Percentiles rank a stretch among this genome's conserved stretches.
phyloP scores from a whole-genome alignment of 306 rosid genomes.

The Quercus bicolor region DNA sequence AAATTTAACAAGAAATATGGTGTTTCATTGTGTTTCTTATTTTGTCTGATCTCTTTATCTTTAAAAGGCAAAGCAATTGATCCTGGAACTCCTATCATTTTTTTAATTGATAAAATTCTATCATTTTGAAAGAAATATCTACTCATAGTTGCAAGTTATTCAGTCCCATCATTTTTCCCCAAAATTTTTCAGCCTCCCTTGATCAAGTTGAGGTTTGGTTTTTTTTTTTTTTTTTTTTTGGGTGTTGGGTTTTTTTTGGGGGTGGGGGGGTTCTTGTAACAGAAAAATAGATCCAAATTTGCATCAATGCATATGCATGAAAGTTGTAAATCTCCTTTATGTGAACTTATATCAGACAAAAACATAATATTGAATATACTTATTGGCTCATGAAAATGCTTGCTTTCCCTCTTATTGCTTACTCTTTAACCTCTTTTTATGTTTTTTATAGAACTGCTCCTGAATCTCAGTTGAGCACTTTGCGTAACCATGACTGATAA shows the following conservation, averaged over 20 bases:
- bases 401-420: background rate
- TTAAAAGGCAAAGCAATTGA: background rate
- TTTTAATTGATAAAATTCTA: background rate
- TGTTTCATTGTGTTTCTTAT: background rate
- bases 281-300: background rate
- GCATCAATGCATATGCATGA: background rate
- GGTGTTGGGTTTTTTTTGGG: background rate
- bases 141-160: background rate
- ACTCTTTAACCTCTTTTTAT: background rate
- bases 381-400: background rate
- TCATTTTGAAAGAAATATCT: background rate
- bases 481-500: conserved; percentile 40
- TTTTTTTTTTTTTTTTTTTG: background rate
- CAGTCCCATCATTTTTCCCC: background rate
- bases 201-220: background rate
- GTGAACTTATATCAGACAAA: background rate
- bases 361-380: background rate
- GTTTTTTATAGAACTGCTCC: conserved; percentile 16
- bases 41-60: background rate
- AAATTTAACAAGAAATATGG: background rate
- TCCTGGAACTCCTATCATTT: no score
- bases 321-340: background rate
- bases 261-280: background rate
- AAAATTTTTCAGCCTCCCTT: background rate
- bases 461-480: conserved; percentile 26